Conservation (phyloP, 192 early-diverging fungal genomes). For the Dissophora ornata region DNA sequence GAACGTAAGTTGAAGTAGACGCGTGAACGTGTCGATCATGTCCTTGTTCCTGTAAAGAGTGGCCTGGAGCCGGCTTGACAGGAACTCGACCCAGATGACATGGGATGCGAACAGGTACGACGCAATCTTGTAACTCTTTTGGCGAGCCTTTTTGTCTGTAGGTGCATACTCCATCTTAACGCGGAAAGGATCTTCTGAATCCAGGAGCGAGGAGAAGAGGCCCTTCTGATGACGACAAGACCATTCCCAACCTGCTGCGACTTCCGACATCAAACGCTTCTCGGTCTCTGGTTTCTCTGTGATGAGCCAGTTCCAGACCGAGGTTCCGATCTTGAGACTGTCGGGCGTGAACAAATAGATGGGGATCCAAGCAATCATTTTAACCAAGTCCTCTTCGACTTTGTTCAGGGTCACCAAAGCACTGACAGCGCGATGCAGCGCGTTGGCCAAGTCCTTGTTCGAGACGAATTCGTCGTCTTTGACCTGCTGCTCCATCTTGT, state of each 20-base stretch:
- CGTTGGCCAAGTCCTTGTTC: conserved; percentile 59
- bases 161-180: conserved; percentile 94
- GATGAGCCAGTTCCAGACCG: conserved; percentile 91
- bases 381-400: conserved; percentile 78
- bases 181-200: conserved; percentile 82
- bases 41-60: conserved; percentile 78
- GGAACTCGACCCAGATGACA: conserved; percentile 87
- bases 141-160: conserved; percentile 82
- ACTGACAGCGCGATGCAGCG: conserved; percentile 65
- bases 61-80: conserved; percentile 84
- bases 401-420: conserved; percentile 52
- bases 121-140: conserved; percentile 69
- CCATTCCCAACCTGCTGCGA: conserved; percentile 87
- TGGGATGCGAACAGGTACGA: conserved; percentile 77
- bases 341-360: conserved; percentile 80
- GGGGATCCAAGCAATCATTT: conserved; percentile 88
- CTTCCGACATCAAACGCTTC: conserved; percentile 82
- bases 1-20: conserved; percentile 86
- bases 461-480: conserved; percentile 52
- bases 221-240: conserved; percentile 83
- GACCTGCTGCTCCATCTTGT: conserved; percentile 55
- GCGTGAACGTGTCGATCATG: conserved; percentile 76
- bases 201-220: conserved; percentile 72
- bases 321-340: conserved; percentile 80
- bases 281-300: conserved; percentile 77